Evolutionary conservation across 495 filamentous ascomycete species (phyloP), one percentile per base, ranked within the genome.

Genomic region (Sporormia fimetaria): DNA sequence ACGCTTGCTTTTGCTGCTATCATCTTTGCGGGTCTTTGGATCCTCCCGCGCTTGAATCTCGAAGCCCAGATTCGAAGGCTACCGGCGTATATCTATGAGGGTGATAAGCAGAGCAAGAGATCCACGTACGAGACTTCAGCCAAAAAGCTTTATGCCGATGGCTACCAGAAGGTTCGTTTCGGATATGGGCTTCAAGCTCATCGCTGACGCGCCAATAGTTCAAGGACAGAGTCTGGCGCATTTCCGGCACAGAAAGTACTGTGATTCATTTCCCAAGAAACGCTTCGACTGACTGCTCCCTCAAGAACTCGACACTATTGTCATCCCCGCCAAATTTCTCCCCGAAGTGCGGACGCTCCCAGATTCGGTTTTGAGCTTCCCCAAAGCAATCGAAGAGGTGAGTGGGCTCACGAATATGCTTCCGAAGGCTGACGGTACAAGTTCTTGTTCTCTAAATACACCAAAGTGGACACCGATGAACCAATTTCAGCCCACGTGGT

Each of bases 381-480:
- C 28, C 1, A 18, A 44, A 15, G 34, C 40, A 3, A 26, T 44
- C 16, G 28, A 44, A 4, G 33, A 49, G 9, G 39, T 49, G 17
- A 32, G 34, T 17, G 15, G 24, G n/a, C 21, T n/a, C 40, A 11
- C 4, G 5, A 15, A 18, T 4, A n/a, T 15, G 2, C 6, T 21
- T 16, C 25, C 5, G 4, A n/a, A 11, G 20, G 9, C 20, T 18
- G 14, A 26, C 31, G 15, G 28, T 10, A 40, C 14, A 14, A 8
- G 9, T 9, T 21, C n/a, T 10, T 54, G 35, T 44, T 49, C 27
- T 16, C 26, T 3, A 54, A 46, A 20, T 54, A 54, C 17, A 54
- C 50, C 20, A 37, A 29, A 6, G 21, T 54, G 16, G 10, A 22
- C 0, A 37, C 45, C 14, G 39, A 49, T 9, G 30, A 49, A 10